Conservation (phyloP, 2,329 filamentous ascomycete species). For the Hirsutella minnesotensis region DNA sequence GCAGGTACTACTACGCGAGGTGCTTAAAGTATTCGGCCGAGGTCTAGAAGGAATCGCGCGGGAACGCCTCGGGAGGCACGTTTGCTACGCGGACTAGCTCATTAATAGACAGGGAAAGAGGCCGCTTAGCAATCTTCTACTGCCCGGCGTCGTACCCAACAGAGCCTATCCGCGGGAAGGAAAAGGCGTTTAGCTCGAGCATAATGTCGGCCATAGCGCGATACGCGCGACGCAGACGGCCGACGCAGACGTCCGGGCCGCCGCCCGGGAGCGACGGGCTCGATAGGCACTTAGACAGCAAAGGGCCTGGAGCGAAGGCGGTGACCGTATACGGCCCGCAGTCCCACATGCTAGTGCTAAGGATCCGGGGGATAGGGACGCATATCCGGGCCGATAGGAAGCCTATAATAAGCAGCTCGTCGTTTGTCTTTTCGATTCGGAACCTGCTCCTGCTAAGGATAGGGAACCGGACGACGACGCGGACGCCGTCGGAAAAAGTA, state of each 20-base stretch:
- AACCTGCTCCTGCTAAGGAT: not conserved
- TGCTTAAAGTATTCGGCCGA: conserved; percentile 18
- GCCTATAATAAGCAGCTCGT: not conserved
- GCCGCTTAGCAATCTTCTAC: not conserved
- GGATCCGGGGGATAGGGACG: not conserved
- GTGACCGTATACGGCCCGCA: not conserved
- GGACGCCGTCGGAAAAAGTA: conserved; percentile 1
- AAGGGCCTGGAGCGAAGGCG: not conserved
- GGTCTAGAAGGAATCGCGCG: not conserved
- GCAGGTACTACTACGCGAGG: conserved; percentile 25
- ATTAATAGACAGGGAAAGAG: not conserved
- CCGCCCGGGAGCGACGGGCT: not conserved
- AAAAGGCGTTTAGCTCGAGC: not conserved
- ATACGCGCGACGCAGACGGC: not conserved
- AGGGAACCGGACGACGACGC: not conserved
- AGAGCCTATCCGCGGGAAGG: not conserved
- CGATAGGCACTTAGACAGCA: not conserved
- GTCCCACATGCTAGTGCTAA: not conserved
- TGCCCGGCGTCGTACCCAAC: not conserved
- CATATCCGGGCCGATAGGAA: not conserved
- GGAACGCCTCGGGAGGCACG: not conserved
- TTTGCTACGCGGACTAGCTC: conserved; percentile 1
- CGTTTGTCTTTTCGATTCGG: conserved; percentile 1
- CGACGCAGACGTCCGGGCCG: not conserved
- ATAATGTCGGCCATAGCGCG: not conserved